These are phyloP conservation scores for Lasiodiplodia sp. DNA, from an alignment of 2,329 filamentous ascomycete genomes.

Conservation along the genomic window DNA sequence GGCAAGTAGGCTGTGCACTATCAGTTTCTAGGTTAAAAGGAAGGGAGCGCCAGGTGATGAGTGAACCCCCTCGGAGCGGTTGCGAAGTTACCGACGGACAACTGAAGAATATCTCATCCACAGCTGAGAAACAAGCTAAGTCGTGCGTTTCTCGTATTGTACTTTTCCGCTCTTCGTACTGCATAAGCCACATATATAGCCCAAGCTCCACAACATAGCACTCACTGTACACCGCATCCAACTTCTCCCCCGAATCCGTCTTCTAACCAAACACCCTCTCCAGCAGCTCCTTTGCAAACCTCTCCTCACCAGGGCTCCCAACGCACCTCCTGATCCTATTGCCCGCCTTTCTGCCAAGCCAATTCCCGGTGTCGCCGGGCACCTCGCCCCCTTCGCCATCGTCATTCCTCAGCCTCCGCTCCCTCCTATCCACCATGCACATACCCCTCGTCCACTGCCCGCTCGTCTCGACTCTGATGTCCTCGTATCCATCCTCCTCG, in stretches of 20 bases:
- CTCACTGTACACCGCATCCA: not conserved
- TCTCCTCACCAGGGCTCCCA: constrained; percentile 69
- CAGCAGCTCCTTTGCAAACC: constrained; percentile 72
- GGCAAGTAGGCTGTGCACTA: too few relatives aligned
- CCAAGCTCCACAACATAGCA: not conserved
- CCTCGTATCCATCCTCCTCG: constrained; percentile 62
- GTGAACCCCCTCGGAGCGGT: too few relatives aligned
- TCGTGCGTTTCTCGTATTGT: constrained; percentile 7
- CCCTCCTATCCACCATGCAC: constrained; percentile 81
- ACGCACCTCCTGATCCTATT: constrained; percentile 83
- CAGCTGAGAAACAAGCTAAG: not conserved
- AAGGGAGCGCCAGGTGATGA: too few relatives aligned
- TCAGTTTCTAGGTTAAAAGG: too few relatives aligned
- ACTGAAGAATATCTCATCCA: too few relatives aligned
- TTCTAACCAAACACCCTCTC: constrained; percentile 63
- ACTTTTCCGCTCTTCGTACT: constrained; percentile 3
- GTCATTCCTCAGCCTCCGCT: constrained; percentile 58
- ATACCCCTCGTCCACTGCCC: constrained; percentile 96
- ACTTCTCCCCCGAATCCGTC: not conserved
- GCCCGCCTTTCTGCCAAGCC: constrained; percentile 76
- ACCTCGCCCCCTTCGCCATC: constrained; percentile 54
- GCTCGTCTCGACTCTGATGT: constrained; percentile 86
- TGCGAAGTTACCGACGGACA: too few relatives aligned
- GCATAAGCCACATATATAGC: not conserved
- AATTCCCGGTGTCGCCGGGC: constrained; percentile 75